Evolutionary conservation across 2,329 filamentous ascomycete genomes (phyloP), one percentile per base, ranked within the genome.

Genomic region (Chaetomiaceae sp.): DNA sequence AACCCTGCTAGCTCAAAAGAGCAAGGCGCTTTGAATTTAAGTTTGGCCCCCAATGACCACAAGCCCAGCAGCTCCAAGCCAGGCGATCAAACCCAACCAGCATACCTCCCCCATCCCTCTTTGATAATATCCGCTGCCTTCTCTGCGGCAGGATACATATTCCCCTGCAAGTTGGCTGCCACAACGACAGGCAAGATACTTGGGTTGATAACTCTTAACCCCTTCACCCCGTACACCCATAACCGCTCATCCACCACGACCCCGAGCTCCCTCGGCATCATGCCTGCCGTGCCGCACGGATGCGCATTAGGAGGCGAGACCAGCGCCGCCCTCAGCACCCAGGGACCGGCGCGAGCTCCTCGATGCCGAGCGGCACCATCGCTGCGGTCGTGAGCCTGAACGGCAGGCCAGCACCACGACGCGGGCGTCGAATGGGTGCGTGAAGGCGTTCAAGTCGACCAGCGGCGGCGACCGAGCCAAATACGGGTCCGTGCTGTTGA

Each of bases 391-490:
- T 32, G n/a, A 20, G 33, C 21, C 33, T 11, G 16, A 37, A 10
- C 16, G 62, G 48, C 73, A 63, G 41, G 65, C 64, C 1, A 68
- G 65, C 13, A 65, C 57, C 33, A 66, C 62, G 6, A 72, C 49
- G 10, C 66, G 65, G 7, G 69, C 48, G 47, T 74, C 72, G n/a
- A 69, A 60, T 0, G 72, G 72, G 50, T 75, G 68, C 7, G 66
- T 65, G 4, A 64, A 63, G 5, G 67, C 67, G 36, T 67, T 66
- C 54, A 67, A 69, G 61, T 75, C 68, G 43, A 74, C 62, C 13
- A 67, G 48, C 0, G 71, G 70, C 16, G 60, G 57, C 1, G 58
- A 62, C 8, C 67, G n/a, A 2, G 10, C 43, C 13, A 32, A 32
- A 18, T 51, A 61, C 7, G 69, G 67, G 58, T 73, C 63, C 1